These are phyloP conservation scores for Phytopythium oedochilum DNA, from an alignment of 352 stramenopile species.

Conservation along the genomic window DNA sequence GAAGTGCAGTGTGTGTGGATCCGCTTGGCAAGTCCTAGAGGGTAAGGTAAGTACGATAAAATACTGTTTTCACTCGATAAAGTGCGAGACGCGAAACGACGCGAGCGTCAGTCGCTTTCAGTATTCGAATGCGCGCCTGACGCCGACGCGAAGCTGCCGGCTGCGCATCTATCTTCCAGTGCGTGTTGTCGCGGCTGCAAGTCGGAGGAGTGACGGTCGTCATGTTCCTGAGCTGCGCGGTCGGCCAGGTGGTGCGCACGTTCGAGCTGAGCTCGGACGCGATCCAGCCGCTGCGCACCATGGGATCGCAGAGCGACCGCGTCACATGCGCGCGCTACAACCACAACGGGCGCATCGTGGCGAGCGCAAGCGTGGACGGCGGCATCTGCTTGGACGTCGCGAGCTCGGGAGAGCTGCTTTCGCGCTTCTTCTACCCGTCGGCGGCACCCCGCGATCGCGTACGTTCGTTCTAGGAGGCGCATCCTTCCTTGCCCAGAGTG, in stretches of 20 bases:
- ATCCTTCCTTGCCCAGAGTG: neutral
- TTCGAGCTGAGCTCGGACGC: conserved; percentile 50
- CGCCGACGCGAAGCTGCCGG: no score
- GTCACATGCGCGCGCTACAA: conserved; percentile 62
- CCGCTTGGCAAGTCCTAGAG: neutral
- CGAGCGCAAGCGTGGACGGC: conserved; percentile 53
- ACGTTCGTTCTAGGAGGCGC: neutral
- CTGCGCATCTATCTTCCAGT: no score
- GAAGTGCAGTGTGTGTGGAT: neutral
- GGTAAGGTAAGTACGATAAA: no score
- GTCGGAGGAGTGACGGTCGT: neutral
- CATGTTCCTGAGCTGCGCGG: conserved; percentile 59
- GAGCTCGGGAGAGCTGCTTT: conserved; percentile 49
- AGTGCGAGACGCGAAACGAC: neutral
- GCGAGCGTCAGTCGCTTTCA: no score
- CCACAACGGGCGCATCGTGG: conserved; percentile 69
- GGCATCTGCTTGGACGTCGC: conserved; percentile 56
- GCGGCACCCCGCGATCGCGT: conserved; percentile 34
- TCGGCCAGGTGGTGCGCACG: conserved; percentile 47
- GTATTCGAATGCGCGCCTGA: no score
- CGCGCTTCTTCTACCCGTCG: conserved; percentile 52
- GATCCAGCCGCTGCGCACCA: conserved; percentile 34
- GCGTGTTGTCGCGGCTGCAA: no score
- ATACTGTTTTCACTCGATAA: neutral
- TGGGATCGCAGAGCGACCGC: conserved; percentile 47